Base-by-base conservation (phyloP, 352 stramenopile species). In the Stephanocyclus meneghinianus region DNA sequence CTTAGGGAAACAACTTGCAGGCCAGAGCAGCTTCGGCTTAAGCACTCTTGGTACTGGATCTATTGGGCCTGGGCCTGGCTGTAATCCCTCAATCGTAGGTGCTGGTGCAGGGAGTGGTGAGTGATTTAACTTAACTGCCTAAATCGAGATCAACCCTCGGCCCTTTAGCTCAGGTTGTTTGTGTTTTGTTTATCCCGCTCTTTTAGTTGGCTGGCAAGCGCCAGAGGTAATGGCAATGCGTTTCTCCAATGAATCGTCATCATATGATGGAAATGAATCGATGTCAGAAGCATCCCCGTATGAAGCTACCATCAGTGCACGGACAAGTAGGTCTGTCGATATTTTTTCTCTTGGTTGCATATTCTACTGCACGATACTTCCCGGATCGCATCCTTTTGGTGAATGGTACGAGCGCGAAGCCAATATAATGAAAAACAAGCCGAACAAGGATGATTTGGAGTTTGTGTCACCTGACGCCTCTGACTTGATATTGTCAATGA, bases 261-360 rank as follows among this genome's bases (percentile, higher is more conserved):
- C 78, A 21, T 71, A 67, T 57, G 67, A 72, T 42, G 60, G 56
- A 64, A 50, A 35, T 44, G 78, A 83, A 65, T 78, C 63, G 7
- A 74, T 79, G 11, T 53, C 72, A 16, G 79, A 89, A 40, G 57
- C 73, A 21, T 87, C 80, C 65, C 74, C 80, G 1, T 50, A 78
- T 8, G 78, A 85, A 42, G 44, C 45, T 21, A 30, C 55, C 30
- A 40, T 77, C 18, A 81, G 26, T 71, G 48, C 57, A 53, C 71
- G 86, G 42, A 91, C 86, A 11, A 93, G 86, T 73, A 80, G 88
- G 55, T 91, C 92, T 64, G 86, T 94, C 7, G 93, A 96, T 75
- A 91, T 96, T 47, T 96, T 95, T 68, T 93, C 91, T 42, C 80
- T 96, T 6, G 93, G 93, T 7, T 96, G 93, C 70, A 92, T 96